A percentile compares a stretch with the other conserved stretches of the same genome.
phyloP scores from a whole-genome alignment of 345 rosid genomes.

The Euphorbia peplus region DNA sequence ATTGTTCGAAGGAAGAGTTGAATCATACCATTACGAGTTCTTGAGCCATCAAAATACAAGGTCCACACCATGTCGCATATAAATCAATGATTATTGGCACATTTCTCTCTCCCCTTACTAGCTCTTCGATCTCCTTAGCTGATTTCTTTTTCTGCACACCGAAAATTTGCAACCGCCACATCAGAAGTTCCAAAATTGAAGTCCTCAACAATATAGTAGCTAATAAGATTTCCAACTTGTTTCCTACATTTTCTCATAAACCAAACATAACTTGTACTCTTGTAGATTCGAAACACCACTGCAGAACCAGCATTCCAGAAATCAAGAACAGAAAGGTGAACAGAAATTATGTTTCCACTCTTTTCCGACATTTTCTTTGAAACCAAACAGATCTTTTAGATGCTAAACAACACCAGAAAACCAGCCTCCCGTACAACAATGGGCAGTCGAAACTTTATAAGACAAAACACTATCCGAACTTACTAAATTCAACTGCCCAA shows the following conservation, averaged over 20 bases:
- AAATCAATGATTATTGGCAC: constrained; percentile 83
- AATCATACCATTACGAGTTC: constrained; percentile 79
- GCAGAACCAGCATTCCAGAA: too few species aligned
- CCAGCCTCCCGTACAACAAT: too few species aligned
- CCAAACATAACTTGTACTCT: not conserved
- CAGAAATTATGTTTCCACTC: not conserved
- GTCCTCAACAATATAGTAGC: not conserved
- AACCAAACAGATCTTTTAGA: too few species aligned
- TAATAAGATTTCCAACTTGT: not conserved
- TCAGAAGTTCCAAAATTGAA: not conserved
- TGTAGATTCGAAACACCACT: not conserved
- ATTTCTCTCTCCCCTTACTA: constrained; percentile 73
- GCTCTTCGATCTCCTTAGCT: constrained; percentile 73
- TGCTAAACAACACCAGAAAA: too few species aligned
- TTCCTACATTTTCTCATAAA: constrained; percentile 1
- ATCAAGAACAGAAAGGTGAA: too few species aligned
- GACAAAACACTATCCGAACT: not conserved
- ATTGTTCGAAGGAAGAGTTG: not conserved
- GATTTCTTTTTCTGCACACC: constrained; percentile 60
- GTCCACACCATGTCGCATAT: constrained; percentile 98
- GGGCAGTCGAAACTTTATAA: too few species aligned
- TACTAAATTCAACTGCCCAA: not conserved
- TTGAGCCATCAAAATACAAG: constrained; percentile 91
- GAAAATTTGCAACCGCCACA: constrained; percentile 4
- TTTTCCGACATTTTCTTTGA: not conserved